Evolutionary conservation across 352 stramenopile genomes (phyloP).

Genomic region (Pseudoperonospora humuli): DNA sequence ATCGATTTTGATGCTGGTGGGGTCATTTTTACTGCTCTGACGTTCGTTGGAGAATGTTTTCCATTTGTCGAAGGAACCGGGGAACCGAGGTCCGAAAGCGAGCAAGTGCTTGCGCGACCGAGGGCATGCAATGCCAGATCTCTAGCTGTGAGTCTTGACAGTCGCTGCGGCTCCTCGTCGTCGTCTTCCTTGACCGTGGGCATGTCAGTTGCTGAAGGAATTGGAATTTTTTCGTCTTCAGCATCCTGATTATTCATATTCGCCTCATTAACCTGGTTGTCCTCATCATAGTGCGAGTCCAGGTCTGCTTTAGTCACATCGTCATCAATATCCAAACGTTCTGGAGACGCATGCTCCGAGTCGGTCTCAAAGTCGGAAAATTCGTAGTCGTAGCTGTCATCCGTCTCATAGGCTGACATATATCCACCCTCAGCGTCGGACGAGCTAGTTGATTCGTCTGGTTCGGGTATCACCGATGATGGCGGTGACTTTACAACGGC

Average conservation of each 20-base stretch:
- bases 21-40: not conserved
- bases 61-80: slow-evolving; percentile 14
- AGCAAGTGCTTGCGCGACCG: slow-evolving; percentile 16
- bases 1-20: slow-evolving; percentile 5
- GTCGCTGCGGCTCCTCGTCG: slow-evolving; percentile 5
- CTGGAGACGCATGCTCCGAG: slow-evolving; percentile 16
- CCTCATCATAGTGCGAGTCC: slow-evolving; percentile 8
- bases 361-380: slow-evolving; percentile 36
- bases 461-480: slow-evolving; percentile 9
- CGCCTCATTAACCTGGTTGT: not conserved
- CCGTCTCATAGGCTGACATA: slow-evolving; percentile 18
- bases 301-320: not conserved
- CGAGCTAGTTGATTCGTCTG: slow-evolving; percentile 2
- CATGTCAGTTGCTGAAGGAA: slow-evolving; percentile 13
- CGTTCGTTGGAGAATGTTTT: slow-evolving; percentile 6
- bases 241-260: slow-evolving; percentile 4
- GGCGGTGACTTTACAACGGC: slow-evolving; percentile 1
- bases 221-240: slow-evolving; percentile 4
- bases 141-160: slow-evolving; percentile 18
- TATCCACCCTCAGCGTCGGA: slow-evolving; percentile 15
- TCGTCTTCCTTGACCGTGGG: slow-evolving; percentile 20
- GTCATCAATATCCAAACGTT: slow-evolving; percentile 13
- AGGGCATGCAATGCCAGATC: slow-evolving; percentile 27
- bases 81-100: slow-evolving; percentile 19
- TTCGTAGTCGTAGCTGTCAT: slow-evolving; percentile 23